Evolutionary conservation across 495 filamentous ascomycete genomes (phyloP).

Genomic region (Penicillium malachiteum): DNA sequence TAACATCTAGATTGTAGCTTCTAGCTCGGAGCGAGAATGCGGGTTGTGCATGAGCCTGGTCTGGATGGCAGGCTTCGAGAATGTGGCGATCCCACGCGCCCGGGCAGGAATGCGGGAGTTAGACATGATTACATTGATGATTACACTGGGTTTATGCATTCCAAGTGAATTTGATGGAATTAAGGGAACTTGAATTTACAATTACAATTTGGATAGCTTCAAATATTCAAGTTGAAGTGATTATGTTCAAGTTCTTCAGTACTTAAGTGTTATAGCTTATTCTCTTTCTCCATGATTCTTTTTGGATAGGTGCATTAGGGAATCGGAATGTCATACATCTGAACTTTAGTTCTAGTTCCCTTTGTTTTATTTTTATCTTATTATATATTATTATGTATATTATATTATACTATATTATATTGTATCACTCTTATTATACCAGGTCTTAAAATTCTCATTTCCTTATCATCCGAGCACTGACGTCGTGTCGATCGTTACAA

Average conservation of each 20-base stretch:
- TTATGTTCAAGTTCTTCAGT: too few relatives aligned
- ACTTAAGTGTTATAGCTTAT: conserved; percentile 4
- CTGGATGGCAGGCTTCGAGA: conserved; percentile 24
- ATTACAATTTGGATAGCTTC: too few relatives aligned
- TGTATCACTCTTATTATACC: too few relatives aligned
- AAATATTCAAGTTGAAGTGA: too few relatives aligned
- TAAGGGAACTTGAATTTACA: too few relatives aligned
- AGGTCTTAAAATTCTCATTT: too few relatives aligned
- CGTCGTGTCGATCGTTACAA: conserved; percentile 10
- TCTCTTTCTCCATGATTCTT: not conserved
- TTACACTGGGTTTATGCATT: too few relatives aligned
- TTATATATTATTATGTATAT: too few relatives aligned
- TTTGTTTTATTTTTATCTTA: conserved; percentile 3
- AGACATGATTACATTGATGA: too few relatives aligned
- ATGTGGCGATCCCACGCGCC: conserved; percentile 16
- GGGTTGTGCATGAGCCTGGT: not conserved
- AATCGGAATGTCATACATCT: conserved; percentile 17
- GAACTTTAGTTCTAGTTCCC: not conserved
- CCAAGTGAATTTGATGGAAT: too few relatives aligned
- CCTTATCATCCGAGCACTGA: conserved; percentile 5
- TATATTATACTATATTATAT: too few relatives aligned
- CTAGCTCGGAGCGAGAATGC: not conserved
- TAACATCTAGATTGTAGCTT: too few relatives aligned
- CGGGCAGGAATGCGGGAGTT: not conserved
- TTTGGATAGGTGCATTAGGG: conserved; percentile 3